phyloP scores from a whole-genome alignment of 345 rosid genomes.

The Clausena lansium region DNA sequence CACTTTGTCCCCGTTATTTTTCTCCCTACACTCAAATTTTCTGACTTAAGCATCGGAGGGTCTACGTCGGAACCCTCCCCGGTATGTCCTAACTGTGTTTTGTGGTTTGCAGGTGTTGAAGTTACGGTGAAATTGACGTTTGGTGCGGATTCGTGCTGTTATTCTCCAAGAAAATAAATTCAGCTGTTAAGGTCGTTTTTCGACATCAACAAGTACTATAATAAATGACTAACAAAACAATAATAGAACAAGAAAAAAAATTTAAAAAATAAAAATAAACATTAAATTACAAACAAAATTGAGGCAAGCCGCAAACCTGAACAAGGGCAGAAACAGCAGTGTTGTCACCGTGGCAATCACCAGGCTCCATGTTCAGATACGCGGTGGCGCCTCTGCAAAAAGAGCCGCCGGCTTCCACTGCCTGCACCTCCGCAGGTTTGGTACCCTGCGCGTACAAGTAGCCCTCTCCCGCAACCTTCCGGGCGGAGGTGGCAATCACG shows the following conservation, averaged over 20 bases:
- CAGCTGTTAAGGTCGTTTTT: no score
- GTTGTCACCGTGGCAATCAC: slow-evolving; percentile 88
- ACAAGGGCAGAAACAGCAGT: slow-evolving; percentile 84
- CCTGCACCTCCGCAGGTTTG: slow-evolving; percentile 70
- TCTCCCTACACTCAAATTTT: no score
- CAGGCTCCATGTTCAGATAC: slow-evolving; percentile 86
- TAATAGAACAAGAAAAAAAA: background rate
- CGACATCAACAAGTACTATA: no score
- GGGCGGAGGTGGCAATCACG: slow-evolving; percentile 50
- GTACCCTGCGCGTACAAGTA: slow-evolving; percentile 86
- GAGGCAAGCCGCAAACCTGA: slow-evolving; percentile 46
- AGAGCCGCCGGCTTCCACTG: slow-evolving; percentile 68
- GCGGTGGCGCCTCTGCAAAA: slow-evolving; percentile 64
- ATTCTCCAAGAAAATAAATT: no score
- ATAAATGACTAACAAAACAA: background rate
- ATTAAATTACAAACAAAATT: background rate
- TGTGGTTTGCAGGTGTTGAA: no score
- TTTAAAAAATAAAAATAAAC: background rate
- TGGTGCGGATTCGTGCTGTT: no score
- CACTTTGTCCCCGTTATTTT: no score
- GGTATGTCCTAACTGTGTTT: no score
- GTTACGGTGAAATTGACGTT: no score
- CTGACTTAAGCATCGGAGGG: no score
- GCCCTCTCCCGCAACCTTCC: slow-evolving; percentile 74
- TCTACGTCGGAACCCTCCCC: no score